Conservation (phyloP, 1,139 yeast species). For the Suhomyces yuchorum region DNA sequence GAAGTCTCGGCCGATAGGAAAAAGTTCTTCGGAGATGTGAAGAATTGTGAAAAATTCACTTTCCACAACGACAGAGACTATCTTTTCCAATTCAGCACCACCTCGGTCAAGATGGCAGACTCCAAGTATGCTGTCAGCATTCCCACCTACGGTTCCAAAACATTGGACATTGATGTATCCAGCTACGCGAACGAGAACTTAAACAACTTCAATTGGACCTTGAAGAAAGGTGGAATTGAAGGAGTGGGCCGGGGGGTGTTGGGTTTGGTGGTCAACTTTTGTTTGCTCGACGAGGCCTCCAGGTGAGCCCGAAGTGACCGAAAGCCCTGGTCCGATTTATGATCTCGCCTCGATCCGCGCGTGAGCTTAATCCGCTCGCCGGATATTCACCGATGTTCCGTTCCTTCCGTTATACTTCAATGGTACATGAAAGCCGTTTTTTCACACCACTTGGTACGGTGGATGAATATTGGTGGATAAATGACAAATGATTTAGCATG, state of each 20-base stretch:
- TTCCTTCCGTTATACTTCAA: background rate
- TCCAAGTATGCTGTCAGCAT: conserved; percentile 44
- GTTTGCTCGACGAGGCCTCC: conserved; percentile 34
- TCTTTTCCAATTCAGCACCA: conserved; percentile 42
- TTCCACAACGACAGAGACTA: conserved; percentile 32
- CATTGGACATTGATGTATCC: conserved; percentile 45
- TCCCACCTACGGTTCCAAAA: conserved; percentile 41
- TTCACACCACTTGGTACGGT: too few species aligned
- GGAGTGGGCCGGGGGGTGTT: conserved; percentile 39
- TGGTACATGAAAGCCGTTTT: background rate
- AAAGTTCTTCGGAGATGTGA: conserved; percentile 33
- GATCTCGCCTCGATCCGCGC: background rate
- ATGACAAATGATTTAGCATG: too few species aligned
- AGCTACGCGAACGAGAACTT: conserved; percentile 45
- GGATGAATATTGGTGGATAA: too few species aligned
- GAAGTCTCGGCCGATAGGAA: conserved; percentile 33
- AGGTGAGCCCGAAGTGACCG: background rate
- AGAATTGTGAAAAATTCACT: conserved; percentile 35
- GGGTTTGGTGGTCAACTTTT: conserved; percentile 45
- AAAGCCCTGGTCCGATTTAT: background rate
- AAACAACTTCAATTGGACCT: conserved; percentile 48
- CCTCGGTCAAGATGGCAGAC: conserved; percentile 43
- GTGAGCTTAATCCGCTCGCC: background rate
- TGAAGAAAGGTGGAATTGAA: conserved; percentile 42
- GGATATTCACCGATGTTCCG: background rate